Conservation (phyloP, 192 early-diverging fungal species). For the Neocallimastix lanati region DNA sequence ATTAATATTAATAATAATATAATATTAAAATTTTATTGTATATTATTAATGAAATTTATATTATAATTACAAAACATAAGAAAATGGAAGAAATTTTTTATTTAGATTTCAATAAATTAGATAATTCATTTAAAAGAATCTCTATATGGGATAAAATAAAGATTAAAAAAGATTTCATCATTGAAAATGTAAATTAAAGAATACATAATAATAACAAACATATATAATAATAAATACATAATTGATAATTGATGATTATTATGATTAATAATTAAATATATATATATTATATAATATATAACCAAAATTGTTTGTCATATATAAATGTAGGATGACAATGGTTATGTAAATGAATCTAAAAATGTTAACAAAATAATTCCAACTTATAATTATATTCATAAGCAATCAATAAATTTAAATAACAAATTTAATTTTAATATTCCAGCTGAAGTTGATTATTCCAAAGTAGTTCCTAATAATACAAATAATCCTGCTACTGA, state of each 20-base stretch:
- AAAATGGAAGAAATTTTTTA: background rate
- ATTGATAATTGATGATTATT: too few species aligned
- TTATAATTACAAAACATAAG: background rate
- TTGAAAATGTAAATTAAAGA: background rate
- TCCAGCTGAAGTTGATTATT: background rate
- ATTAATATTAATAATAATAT: too few species aligned
- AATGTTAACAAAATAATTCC: background rate
- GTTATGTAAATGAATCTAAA: background rate
- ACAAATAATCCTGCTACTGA: too few species aligned
- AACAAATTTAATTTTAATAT: background rate
- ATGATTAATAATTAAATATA: too few species aligned
- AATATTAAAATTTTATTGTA: too few species aligned
- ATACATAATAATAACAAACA: too few species aligned
- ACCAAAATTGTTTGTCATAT: too few species aligned
- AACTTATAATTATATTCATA: background rate
- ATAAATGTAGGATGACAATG: too few species aligned
- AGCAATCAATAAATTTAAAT: background rate
- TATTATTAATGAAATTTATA: too few species aligned
- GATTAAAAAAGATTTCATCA: background rate
- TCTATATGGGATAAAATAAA: background rate
- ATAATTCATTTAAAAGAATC: background rate
- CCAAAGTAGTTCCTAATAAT: too few species aligned
- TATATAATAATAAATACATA: too few species aligned
- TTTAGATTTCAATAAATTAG: background rate
- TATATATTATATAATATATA: too few species aligned